phyloP scores from a whole-genome alignment of 169 alveolate genomes.

The Theileria sp. region DNA sequence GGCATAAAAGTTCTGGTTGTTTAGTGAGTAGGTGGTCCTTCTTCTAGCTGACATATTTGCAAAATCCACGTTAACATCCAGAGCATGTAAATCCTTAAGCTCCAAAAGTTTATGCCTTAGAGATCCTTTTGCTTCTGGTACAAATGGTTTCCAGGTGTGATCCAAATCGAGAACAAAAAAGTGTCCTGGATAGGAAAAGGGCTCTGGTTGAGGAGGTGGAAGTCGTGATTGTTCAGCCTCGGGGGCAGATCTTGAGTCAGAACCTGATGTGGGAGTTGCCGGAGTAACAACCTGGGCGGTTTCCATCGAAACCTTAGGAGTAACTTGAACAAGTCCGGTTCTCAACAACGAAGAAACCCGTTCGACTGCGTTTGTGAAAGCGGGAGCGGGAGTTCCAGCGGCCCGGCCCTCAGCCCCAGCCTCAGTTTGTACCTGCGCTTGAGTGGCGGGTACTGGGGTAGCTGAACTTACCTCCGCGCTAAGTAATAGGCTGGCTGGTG shows the following conservation, averaged over 20 bases:
- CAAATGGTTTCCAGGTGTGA: slow-evolving; percentile 6
- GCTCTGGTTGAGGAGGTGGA: neutral
- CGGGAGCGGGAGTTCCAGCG: neutral
- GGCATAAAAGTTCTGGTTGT: neutral
- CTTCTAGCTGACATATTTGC: slow-evolving; percentile 1
- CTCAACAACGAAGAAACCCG: neutral
- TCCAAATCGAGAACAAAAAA: slow-evolving; percentile 1
- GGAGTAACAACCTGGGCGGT: neutral
- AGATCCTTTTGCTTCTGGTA: neutral
- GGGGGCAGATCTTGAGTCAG: neutral
- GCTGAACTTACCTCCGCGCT: neutral
- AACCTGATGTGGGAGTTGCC: neutral
- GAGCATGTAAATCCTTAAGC: neutral
- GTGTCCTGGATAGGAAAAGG: slow-evolving; percentile 1
- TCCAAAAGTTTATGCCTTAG: neutral
- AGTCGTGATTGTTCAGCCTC: neutral
- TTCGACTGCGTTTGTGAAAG: neutral
- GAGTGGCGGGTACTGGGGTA: neutral
- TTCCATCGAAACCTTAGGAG: neutral
- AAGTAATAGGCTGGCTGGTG: neutral
- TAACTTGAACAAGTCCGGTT: neutral
- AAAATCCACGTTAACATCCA: slow-evolving; percentile 3
- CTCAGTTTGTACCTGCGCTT: neutral
- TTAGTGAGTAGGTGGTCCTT: neutral
- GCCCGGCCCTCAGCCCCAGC: slow-evolving; percentile 6